A percentile compares a stretch with the other conserved stretches of the same genome.
Evolutionary conservation across 2,329 filamentous ascomycete genomes (phyloP).

Genomic region (Tolypocladium nubicola): DNA sequence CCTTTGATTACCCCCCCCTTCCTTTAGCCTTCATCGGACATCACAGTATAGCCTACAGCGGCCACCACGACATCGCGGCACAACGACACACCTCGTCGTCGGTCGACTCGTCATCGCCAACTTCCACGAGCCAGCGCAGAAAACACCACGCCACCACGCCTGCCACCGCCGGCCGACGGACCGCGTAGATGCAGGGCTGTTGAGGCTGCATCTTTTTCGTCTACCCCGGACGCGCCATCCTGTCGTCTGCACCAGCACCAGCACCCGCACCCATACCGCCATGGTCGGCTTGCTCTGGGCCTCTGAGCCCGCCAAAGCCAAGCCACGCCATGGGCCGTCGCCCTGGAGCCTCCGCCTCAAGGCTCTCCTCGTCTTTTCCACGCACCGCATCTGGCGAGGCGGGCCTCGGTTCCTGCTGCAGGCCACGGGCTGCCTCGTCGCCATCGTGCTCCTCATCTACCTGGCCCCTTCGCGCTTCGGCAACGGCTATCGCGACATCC

Average conservation of each 20-base stretch:
- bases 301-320: background rate
- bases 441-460: constrained; percentile 16
- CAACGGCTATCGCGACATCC: constrained; percentile 12
- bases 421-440: constrained; percentile 12
- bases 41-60: background rate
- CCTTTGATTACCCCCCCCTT: background rate
- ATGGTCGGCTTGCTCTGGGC: background rate
- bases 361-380: constrained; percentile 27
- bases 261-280: background rate
- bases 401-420: constrained; percentile 19
- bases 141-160: too few relatives aligned
- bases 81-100: background rate
- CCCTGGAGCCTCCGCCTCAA: constrained; percentile 10
- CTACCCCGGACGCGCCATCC: background rate
- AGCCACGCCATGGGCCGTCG: constrained; percentile 10
- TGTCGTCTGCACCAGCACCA: background rate
- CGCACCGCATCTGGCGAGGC: constrained; percentile 29
- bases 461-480: constrained; percentile 11
- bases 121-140: background rate
- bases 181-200: background rate
- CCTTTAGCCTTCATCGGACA: background rate
- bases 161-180: background rate
- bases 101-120: background rate
- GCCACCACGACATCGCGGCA: background rate
- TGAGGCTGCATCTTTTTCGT: background rate